phyloP scores from a whole-genome alignment of 805 yeast genomes.

The Candida nonsorbophila region DNA sequence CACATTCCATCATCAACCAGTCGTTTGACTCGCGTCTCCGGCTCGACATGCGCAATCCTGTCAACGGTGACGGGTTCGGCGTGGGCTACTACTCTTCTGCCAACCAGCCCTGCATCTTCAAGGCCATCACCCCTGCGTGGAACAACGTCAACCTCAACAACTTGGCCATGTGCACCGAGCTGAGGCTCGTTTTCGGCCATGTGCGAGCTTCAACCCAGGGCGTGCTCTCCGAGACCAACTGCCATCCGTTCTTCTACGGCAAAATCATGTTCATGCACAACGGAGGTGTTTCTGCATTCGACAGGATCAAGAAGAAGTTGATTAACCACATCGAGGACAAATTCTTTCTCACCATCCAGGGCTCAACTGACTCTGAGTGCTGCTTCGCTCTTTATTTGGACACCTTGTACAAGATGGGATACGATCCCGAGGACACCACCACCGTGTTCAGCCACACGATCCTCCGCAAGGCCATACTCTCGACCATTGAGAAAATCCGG shows the following conservation, averaged over 20 bases:
- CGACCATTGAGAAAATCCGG: constrained; percentile 70
- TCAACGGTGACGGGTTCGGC: constrained; percentile 98
- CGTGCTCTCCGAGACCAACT: constrained; percentile 87
- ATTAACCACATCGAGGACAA: constrained; percentile 72
- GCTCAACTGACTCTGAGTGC: constrained; percentile 94
- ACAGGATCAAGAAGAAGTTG: constrained; percentile 65
- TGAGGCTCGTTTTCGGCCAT: constrained; percentile 85
- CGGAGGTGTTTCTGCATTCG: constrained; percentile 79
- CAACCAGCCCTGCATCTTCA: constrained; percentile 84
- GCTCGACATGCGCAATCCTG: constrained; percentile 83
- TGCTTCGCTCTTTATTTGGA: constrained; percentile 86
- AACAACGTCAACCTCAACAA: constrained; percentile 86
- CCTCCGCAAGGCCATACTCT: constrained; percentile 62
- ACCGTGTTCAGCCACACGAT: constrained; percentile 44
- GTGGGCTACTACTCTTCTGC: constrained; percentile 73
- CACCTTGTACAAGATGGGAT: constrained; percentile 68
- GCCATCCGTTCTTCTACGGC: constrained; percentile 92
- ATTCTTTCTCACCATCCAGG: constrained; percentile 77
- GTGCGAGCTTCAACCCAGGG: constrained; percentile 97
- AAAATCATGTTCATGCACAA: constrained; percentile 95
- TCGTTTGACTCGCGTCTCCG: constrained; percentile 87
- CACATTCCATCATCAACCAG: constrained; percentile 95
- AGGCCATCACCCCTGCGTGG: constrained; percentile 98
- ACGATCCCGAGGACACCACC: constrained; percentile 48
- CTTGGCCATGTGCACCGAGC: constrained; percentile 81